Percentiles rank a stretch among this genome's conserved stretches.
Evolutionary conservation across 352 stramenopile species (phyloP).

Genomic region (Globisporangium polare): DNA sequence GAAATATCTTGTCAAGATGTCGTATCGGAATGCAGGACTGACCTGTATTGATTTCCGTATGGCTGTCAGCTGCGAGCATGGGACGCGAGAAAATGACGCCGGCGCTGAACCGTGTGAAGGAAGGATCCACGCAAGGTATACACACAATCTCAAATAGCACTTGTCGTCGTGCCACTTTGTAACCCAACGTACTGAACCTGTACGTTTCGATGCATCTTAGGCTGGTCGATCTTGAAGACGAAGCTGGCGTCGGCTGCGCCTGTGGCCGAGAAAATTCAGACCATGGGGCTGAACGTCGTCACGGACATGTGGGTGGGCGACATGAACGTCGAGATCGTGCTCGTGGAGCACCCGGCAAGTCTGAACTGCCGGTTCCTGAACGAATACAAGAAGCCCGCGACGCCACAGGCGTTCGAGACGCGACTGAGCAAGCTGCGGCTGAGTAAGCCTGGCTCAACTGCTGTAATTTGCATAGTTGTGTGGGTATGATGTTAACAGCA

Average conservation of each 20-base stretch:
- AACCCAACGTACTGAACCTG: background rate
- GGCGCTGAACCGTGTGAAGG: constrained; percentile 55
- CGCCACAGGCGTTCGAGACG: constrained; percentile 20
- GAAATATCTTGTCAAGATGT: background rate
- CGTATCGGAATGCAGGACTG: background rate
- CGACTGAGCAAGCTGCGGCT: constrained; percentile 34
- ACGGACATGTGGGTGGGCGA: constrained; percentile 65
- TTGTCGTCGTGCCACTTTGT: background rate
- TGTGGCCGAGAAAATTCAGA: constrained; percentile 72
- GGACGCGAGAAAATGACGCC: constrained; percentile 46
- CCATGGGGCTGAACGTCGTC: constrained; percentile 66
- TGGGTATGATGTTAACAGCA: background rate
- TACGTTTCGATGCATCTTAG: constrained; percentile 4
- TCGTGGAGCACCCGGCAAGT: constrained; percentile 39
- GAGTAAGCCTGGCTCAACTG: constrained; percentile 23
- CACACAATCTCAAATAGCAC: background rate
- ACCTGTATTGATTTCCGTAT: background rate
- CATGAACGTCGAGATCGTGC: constrained; percentile 43
- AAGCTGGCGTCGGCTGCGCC: constrained; percentile 64
- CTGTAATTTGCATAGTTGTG: background rate
- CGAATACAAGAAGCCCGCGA: constrained; percentile 42
- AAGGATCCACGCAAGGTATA: constrained; percentile 59
- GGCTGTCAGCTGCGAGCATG: constrained; percentile 30
- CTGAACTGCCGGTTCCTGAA: constrained; percentile 53
- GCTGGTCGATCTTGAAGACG: constrained; percentile 78